Percentiles rank a stretch among this genome's conserved stretches.
These are phyloP conservation scores for Chimonanthus praecox DNA, from an alignment of 164 flowering plant species.

Conservation along the genomic window DNA sequence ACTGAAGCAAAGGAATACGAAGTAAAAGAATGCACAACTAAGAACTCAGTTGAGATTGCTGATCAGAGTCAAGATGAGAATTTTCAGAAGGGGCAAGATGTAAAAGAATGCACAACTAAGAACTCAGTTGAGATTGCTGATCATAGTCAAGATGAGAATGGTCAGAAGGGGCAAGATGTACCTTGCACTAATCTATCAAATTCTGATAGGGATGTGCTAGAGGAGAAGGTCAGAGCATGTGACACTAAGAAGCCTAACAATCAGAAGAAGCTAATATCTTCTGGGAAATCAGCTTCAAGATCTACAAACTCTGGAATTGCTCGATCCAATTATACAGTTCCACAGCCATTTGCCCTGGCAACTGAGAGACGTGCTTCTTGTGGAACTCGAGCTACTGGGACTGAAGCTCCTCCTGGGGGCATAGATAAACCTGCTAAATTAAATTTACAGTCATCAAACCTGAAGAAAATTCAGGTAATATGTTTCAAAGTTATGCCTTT, in stretches of 20 bases:
- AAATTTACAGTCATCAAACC: slow-evolving; percentile 22
- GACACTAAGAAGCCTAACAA: slow-evolving; percentile 24
- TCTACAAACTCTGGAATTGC: slow-evolving; percentile 31
- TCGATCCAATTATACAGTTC: slow-evolving; percentile 43
- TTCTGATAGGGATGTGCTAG: slow-evolving; percentile 20
- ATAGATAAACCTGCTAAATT: slow-evolving; percentile 20
- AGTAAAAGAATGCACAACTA: slow-evolving; percentile 58
- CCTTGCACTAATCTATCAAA: slow-evolving; percentile 22
- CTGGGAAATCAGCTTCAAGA: slow-evolving; percentile 28
- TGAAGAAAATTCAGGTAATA: slow-evolving; percentile 35
- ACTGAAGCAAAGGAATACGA: slow-evolving; percentile 45
- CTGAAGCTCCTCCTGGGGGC: slow-evolving; percentile 29
- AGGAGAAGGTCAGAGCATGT: slow-evolving; percentile 22
- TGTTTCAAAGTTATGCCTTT: background rate
- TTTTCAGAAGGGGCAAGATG: slow-evolving; percentile 28
- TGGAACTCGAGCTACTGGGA: slow-evolving; percentile 37
- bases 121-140: slow-evolving; percentile 16
- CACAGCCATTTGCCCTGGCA: slow-evolving; percentile 78
- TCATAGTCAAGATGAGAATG: slow-evolving; percentile 21
- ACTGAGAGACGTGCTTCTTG: slow-evolving; percentile 76
- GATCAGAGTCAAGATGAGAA: slow-evolving; percentile 22
- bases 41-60: slow-evolving; percentile 18
- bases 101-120: slow-evolving; percentile 24
- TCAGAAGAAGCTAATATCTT: slow-evolving; percentile 28
- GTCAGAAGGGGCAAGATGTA: slow-evolving; percentile 28